A percentile compares a stretch with the other conserved stretches of the same genome.
Conservation (phyloP, 495 filamentous ascomycete species). For the Diplogelasinospora grovesii region DNA sequence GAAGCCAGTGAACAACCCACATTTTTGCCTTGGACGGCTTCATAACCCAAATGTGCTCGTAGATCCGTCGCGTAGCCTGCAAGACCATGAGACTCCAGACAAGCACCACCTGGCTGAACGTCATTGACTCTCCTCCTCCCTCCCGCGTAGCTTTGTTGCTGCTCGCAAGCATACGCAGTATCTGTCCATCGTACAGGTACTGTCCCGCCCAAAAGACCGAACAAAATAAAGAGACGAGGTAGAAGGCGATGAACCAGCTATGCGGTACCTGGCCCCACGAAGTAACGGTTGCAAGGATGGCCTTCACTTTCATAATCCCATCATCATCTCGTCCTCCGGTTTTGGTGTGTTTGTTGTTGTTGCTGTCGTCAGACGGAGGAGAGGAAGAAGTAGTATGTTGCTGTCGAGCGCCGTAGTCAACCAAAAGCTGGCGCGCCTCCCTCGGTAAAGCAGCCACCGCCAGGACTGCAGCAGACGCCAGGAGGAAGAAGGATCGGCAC, state of each 20-base stretch:
- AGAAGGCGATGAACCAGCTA: conserved; percentile 82
- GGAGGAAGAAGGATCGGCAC: conserved; percentile 42
- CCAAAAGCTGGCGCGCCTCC: conserved; percentile 33
- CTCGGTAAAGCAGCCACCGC: conserved; percentile 33
- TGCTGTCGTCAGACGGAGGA: no score
- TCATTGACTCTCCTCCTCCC: conserved; percentile 47
- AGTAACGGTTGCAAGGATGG: conserved; percentile 20
- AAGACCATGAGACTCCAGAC: conserved; percentile 64
- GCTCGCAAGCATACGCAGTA: conserved; percentile 38
- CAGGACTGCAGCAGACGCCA: conserved; percentile 30
- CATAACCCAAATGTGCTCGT: conserved; percentile 59
- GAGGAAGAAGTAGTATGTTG: no score
- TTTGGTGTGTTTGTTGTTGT: conserved; percentile 1
- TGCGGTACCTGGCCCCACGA: conserved; percentile 63
- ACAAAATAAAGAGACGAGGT: conserved; percentile 60
- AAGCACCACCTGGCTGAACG: conserved; percentile 57
- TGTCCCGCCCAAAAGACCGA: conserved; percentile 74
- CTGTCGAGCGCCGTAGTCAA: conserved; percentile 45
- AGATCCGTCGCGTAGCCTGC: conserved; percentile 68
- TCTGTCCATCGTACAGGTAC: conserved; percentile 49
- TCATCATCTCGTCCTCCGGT: no score
- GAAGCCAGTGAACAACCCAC: conserved; percentile 74
- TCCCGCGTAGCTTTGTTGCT: no score
- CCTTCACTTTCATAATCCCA: no score
- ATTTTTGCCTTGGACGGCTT: conserved; percentile 63